phyloP scores from a whole-genome alignment of 768 basidiomycete genomes.

The Lactifluus rugatus region DNA sequence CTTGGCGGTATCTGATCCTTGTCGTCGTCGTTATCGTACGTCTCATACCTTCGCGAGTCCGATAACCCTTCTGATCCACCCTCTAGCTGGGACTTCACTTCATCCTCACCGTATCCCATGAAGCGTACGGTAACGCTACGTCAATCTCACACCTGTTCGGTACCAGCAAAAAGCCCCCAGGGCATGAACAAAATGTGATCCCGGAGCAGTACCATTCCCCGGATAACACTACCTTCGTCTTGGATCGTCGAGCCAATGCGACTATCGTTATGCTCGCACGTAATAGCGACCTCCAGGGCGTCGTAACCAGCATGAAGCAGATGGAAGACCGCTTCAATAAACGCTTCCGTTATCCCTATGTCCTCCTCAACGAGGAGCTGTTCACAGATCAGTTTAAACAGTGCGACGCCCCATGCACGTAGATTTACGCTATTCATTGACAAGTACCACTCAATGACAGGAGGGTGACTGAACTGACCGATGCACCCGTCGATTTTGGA shows the following conservation, averaged over 20 bases:
- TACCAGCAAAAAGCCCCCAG: slow-evolving; percentile 16
- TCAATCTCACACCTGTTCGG: slow-evolving; percentile 32
- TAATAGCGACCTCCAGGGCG: slow-evolving; percentile 35
- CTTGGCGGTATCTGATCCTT: slow-evolving; percentile 48
- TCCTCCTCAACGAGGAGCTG: slow-evolving; percentile 76
- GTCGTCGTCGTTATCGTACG: slow-evolving; percentile 28
- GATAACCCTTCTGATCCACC: neutral
- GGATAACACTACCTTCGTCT: slow-evolving; percentile 14
- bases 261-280: slow-evolving; percentile 46
- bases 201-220: slow-evolving; percentile 24
- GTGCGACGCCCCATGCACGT: slow-evolving; percentile 33
- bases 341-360: slow-evolving; percentile 63
- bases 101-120: slow-evolving; percentile 41
- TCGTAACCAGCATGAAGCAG: slow-evolving; percentile 42
- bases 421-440: neutral
- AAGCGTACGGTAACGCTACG: slow-evolving; percentile 39
- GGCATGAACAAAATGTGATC: slow-evolving; percentile 40
- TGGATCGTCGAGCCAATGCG: slow-evolving; percentile 40
- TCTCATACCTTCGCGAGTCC: neutral
- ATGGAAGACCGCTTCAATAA: slow-evolving; percentile 55
- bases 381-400: slow-evolving; percentile 66
- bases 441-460: slow-evolving; percentile 30
- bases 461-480: slow-evolving; percentile 49
- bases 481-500: slow-evolving; percentile 58
- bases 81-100: slow-evolving; percentile 43